Conservation (phyloP, 768 basidiomycete species). For the Trichaptum fuscoviolaceum region DNA sequence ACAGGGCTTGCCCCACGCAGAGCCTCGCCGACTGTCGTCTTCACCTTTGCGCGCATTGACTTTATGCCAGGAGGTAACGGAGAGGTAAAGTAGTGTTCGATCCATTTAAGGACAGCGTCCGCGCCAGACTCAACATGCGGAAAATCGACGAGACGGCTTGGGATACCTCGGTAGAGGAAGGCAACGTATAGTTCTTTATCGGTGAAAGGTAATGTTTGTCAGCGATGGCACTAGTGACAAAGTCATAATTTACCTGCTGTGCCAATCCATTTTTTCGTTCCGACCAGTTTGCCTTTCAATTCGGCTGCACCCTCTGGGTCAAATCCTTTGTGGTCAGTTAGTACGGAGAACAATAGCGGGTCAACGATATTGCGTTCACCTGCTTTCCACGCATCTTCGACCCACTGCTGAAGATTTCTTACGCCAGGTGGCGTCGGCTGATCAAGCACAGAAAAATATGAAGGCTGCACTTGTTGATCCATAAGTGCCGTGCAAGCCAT, state of each 20-base stretch:
- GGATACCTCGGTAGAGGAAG: conserved; percentile 72
- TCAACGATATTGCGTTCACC: conserved; percentile 34
- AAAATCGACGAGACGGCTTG: conserved; percentile 75
- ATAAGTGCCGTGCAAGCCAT: conserved; percentile 74
- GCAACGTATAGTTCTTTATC: conserved; percentile 71
- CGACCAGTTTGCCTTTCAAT: conserved; percentile 46
- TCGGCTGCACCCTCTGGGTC: conserved; percentile 65
- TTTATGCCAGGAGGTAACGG: conserved; percentile 17
- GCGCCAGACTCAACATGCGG: conserved; percentile 29
- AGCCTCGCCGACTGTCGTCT: conserved; percentile 42
- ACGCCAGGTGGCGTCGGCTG: conserved; percentile 59
- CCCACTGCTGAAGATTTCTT: conserved; percentile 68
- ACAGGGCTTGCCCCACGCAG: conserved; percentile 50
- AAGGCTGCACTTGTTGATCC: conserved; percentile 54
- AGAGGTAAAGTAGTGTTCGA: conserved; percentile 63
- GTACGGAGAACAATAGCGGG: neutral
- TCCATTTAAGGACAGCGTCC: conserved; percentile 59
- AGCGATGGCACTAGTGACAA: neutral
- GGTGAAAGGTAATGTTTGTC: conserved; percentile 6
- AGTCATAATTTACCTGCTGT: conserved; percentile 52
- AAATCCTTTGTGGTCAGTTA: conserved; percentile 43
- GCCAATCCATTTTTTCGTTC: conserved; percentile 74
- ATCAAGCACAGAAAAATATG: conserved; percentile 59
- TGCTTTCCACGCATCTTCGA: conserved; percentile 75
- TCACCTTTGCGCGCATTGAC: conserved; percentile 9